Evolutionary conservation across 192 early-diverging fungal species (phyloP).

Genomic region (Mortierella claussenii): DNA sequence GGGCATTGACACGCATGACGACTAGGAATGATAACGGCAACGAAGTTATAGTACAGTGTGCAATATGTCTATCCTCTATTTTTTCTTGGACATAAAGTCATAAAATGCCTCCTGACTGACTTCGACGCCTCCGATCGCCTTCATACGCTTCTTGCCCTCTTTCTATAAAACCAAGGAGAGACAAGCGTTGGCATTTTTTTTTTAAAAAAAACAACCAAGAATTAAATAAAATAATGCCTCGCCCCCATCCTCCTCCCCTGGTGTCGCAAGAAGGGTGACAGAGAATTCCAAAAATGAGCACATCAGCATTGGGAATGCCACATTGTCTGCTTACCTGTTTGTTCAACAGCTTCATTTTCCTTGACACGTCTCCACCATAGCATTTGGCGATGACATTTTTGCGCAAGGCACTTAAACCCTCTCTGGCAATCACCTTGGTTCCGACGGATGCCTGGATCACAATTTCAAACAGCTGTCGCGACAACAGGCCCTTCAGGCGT

Average conservation of each 20-base stretch:
- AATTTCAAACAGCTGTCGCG: constrained; percentile 94
- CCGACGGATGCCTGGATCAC: constrained; percentile 90
- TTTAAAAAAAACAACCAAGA: too few species aligned
- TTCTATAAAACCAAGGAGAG: too few species aligned
- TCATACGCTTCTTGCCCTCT: constrained; percentile 96
- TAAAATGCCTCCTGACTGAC: constrained; percentile 93
- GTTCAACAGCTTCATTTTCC: constrained; percentile 97
- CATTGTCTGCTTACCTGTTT: constrained; percentile 78
- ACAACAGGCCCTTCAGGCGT: constrained; percentile 84
- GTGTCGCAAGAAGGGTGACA: too few species aligned
- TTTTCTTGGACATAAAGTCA: constrained; percentile 67
- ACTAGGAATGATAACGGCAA: constrained; percentile 11
- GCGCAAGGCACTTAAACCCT: constrained; percentile 84
- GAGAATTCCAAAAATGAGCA: too few species aligned
- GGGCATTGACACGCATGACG: constrained; percentile 46
- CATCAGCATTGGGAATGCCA: too few species aligned
- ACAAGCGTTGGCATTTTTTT: too few species aligned
- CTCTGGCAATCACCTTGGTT: constrained; percentile 86
- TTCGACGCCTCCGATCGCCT: constrained; percentile 85
- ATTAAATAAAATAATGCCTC: too few species aligned
- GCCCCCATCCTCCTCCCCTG: too few species aligned
- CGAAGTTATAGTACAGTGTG: not conserved
- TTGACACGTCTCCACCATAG: constrained; percentile 96
- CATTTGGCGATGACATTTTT: constrained; percentile 98
- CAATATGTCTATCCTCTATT: constrained; percentile 8